Conservation (phyloP, 345 rosid genomes). For the Cardamine chenopodiifolia region DNA sequence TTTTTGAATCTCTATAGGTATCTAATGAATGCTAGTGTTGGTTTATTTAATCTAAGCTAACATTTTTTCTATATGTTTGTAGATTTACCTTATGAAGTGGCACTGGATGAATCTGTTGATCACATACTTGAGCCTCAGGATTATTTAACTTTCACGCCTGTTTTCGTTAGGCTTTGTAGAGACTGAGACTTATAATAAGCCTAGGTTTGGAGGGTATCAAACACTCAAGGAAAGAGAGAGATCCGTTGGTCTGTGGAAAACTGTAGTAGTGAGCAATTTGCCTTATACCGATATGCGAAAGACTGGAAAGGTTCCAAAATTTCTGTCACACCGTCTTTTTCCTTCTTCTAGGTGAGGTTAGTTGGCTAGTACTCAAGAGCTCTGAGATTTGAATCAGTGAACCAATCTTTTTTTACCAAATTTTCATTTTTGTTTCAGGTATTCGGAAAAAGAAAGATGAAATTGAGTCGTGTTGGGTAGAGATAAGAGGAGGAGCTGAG, state of each 20-base stretch:
- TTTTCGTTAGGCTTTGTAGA: constrained; percentile 65
- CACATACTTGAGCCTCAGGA: constrained; percentile 55
- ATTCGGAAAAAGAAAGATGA: constrained; percentile 51
- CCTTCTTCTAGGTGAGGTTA: constrained; percentile 80
- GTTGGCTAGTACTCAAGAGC: constrained; percentile 36
- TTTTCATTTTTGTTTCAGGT: constrained; percentile 49
- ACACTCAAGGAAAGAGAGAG: constrained; percentile 73
- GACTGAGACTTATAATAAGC: constrained; percentile 48
- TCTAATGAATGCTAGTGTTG: not conserved
- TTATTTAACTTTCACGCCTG: constrained; percentile 51
- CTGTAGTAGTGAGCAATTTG: constrained; percentile 71
- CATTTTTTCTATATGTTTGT: constrained; percentile 15
- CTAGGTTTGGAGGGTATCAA: constrained; percentile 88
- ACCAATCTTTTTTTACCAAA: not conserved
- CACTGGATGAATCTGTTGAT: constrained; percentile 56
- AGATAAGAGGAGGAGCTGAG: constrained; percentile 40
- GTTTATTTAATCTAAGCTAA: not conserved
- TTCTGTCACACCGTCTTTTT: constrained; percentile 88
- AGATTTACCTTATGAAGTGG: constrained; percentile 76
- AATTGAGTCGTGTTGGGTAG: constrained; percentile 44
- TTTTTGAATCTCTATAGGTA: not conserved
- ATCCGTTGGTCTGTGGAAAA: constrained; percentile 86
- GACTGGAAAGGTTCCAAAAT: constrained; percentile 93
- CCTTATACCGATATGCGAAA: constrained; percentile 84
- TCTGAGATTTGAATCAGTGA: constrained; percentile 20